Evolutionary conservation across 1,284 basidiomycete species (phyloP), one percentile per base, ranked within the genome.

Genomic region (Pisolithus thermaeus): DNA sequence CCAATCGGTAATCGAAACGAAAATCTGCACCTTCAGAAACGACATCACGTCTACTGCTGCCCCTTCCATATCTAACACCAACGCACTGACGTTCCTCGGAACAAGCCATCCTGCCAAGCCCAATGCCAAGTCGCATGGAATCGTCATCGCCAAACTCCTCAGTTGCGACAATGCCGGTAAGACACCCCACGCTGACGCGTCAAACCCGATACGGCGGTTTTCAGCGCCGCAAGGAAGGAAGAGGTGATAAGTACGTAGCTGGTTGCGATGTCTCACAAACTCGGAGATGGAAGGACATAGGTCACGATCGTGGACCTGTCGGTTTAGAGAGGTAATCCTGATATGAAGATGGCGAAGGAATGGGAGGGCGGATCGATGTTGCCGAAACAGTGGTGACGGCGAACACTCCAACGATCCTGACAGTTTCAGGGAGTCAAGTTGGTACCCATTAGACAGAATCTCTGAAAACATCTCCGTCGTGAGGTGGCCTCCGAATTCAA

Each of bases 171-270:
- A 63, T 4, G 73, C 74, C 0, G 84, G 84, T 12, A 87, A 70
- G n/a, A 86, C 78, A 12, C 84, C 84, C 82, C 83, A 85, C 7
- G 81, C 73, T 0, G 78, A 75, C 1, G 84, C 81, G 56, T 84
- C 81, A 56, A 83, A 86, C 20, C 84, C 84, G 11, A 83, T 72
- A 11, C 73, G 69, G 51, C 70, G 67, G 55, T 79, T 74, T 44
- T 76, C 73, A 4, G 32, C 11, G 20, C 75, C 71, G n/a, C 71
- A 70, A 12, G 76, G 73, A 8, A 80, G 75, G 9, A 76, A 72
- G 1, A 86, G 70, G 46, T 75, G 71, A 37, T 87, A 72, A 1
- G 76, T 76, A 27, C 70, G 70, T 36, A 87, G 65, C 38, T 76
- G 65, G n/a, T 66, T 67, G 38, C 81, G 70, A n/a, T 77, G 77